Evolutionary conservation across 805 yeast species (phyloP).

Genomic region (Wickerhamiella siamensis): DNA sequence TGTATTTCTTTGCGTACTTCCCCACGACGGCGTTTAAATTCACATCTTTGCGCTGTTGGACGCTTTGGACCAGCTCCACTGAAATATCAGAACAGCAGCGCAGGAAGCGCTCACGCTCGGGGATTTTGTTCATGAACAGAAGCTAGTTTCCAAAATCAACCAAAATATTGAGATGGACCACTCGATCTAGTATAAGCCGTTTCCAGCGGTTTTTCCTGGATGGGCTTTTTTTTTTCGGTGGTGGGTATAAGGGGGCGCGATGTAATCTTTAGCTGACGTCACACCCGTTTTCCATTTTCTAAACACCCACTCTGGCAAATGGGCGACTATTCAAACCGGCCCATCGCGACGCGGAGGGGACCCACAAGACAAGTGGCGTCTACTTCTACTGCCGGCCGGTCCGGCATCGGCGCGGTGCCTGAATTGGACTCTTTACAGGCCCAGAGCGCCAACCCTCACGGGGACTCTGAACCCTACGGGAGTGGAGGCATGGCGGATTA

Average conservation of each 20-base stretch:
- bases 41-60: constrained; percentile 60
- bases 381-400: not conserved
- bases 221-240: not conserved
- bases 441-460: too few relatives aligned
- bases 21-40: constrained; percentile 84
- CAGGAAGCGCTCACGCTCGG: constrained; percentile 84
- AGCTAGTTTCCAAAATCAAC: too few relatives aligned
- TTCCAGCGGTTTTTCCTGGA: not conserved
- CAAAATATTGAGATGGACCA: too few relatives aligned
- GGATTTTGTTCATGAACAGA: constrained; percentile 52
- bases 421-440: not conserved
- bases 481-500: too few relatives aligned
- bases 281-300: not conserved
- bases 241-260: not conserved
- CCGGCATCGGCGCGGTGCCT: not conserved
- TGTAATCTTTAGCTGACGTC: not conserved
- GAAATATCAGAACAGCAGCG: constrained; percentile 90
- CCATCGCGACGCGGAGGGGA: not conserved
- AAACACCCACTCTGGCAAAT: not conserved
- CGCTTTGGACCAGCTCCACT: constrained; percentile 64
- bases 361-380: too few relatives aligned
- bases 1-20: constrained; percentile 76
- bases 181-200: too few relatives aligned
- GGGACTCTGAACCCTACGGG: too few relatives aligned
- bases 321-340: not conserved